Evolutionary conservation across 352 stramenopile species (phyloP).

Genomic region (Globisporangium viniferum): DNA sequence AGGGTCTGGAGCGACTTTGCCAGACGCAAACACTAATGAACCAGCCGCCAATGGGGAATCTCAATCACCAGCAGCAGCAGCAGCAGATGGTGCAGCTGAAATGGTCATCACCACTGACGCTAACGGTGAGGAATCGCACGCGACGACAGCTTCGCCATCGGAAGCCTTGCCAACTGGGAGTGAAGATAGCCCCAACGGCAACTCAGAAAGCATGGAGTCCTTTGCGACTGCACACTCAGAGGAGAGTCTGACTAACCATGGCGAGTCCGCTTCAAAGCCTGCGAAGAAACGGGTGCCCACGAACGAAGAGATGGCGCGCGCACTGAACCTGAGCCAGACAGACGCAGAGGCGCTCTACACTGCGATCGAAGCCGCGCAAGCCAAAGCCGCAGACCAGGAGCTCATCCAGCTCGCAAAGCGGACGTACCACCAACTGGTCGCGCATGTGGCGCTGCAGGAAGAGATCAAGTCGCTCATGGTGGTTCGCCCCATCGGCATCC

Average conservation of each 20-base stretch:
- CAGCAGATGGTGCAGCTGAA: not conserved
- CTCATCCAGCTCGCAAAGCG: conserved; percentile 48
- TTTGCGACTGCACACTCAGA: not conserved
- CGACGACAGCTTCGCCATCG: not conserved
- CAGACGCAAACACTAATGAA: not conserved
- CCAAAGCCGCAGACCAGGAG: conserved; percentile 54
- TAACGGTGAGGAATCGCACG: not conserved
- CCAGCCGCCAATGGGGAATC: not conserved
- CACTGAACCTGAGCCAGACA: conserved; percentile 54
- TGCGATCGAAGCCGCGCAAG: conserved; percentile 56
- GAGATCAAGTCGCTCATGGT: conserved; percentile 76
- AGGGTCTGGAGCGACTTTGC: conserved; percentile 2
- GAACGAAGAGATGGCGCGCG: conserved; percentile 42
- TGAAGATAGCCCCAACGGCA: not conserved
- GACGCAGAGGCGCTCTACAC: conserved; percentile 79
- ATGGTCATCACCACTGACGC: not conserved
- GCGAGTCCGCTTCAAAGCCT: not conserved
- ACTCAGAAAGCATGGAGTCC: not conserved
- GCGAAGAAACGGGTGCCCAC: conserved; percentile 17
- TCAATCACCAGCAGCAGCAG: not conserved
- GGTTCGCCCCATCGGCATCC: conserved; percentile 66
- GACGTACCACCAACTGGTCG: conserved; percentile 69
- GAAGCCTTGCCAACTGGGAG: not conserved
- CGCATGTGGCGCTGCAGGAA: conserved; percentile 69
- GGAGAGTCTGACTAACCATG: not conserved